Conservation (phyloP, 2,329 filamentous ascomycete species). For the Diaporthe nobilis region DNA sequence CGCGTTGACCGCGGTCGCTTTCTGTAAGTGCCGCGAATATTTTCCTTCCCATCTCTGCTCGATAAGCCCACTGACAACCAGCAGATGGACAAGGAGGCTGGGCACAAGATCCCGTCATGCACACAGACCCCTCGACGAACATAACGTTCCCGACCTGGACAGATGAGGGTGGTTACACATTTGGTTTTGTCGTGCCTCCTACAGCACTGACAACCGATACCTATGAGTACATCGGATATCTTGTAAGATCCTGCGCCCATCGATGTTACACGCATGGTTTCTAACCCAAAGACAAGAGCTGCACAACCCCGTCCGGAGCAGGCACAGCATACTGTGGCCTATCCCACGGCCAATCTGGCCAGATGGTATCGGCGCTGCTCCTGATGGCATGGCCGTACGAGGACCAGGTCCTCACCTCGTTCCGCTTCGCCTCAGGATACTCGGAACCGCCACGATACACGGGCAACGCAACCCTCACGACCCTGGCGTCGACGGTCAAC, state of each 20-base stretch:
- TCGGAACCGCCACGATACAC: conserved; percentile 67
- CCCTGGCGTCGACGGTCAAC: conserved; percentile 68
- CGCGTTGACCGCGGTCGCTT: conserved; percentile 32
- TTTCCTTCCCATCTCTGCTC: too few relatives aligned
- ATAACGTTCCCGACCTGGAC: conserved; percentile 36
- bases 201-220: conserved; percentile 31
- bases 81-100: conserved; percentile 35
- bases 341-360: conserved; percentile 47
- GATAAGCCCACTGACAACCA: neutral
- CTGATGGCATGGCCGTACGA: conserved; percentile 66
- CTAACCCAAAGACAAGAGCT: conserved; percentile 19
- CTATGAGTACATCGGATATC: conserved; percentile 39
- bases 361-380: conserved; percentile 68
- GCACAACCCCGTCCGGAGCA: conserved; percentile 35
- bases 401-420: conserved; percentile 63
- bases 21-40: conserved; percentile 28
- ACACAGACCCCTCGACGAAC: conserved; percentile 36
- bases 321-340: conserved; percentile 35
- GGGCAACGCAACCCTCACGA: conserved; percentile 69
- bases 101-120: conserved; percentile 34
- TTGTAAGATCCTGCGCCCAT: neutral
- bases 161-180: conserved; percentile 37
- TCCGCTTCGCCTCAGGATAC: conserved; percentile 69
- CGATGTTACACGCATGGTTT: too few relatives aligned
- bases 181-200: conserved; percentile 34